Conservation (phyloP, 148 eudicot genomes). For the Fagopyrum esculentum region DNA sequence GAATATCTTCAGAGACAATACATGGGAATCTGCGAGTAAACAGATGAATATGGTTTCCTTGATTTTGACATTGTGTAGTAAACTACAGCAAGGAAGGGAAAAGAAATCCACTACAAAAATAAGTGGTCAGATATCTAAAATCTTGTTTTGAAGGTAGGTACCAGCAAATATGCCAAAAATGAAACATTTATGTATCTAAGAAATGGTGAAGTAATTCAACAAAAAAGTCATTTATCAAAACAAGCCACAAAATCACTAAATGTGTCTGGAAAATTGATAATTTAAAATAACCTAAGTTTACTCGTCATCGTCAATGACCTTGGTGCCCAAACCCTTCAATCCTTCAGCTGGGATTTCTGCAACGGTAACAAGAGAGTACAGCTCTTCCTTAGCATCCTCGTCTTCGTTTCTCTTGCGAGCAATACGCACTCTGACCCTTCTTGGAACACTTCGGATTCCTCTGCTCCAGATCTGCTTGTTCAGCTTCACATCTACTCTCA, state of each 20-base stretch:
- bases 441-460: conserved; percentile 83
- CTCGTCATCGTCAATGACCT: conserved; percentile 82
- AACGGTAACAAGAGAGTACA: conserved; percentile 84
- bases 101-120: neutral
- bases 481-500: conserved; percentile 75
- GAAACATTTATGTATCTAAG: neutral
- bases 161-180: neutral
- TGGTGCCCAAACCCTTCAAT: conserved; percentile 75
- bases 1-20: too few relatives aligned
- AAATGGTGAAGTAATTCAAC: neutral
- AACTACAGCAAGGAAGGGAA: neutral
- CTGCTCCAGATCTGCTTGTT: conserved; percentile 86
- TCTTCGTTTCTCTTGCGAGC: conserved; percentile 93
- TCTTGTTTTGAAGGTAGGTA: too few relatives aligned
- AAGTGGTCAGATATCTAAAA: neutral
- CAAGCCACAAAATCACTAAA: neutral
- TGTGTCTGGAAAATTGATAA: neutral
- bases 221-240: neutral
- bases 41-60: too few relatives aligned
- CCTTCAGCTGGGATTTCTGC: conserved; percentile 78
- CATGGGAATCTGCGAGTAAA: too few relatives aligned
- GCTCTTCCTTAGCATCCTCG: conserved; percentile 95
- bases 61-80: too few relatives aligned
- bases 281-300: conserved; percentile 17
- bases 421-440: conserved; percentile 74